Evolutionary conservation across 176 grass and related monocot genomes (phyloP).

Genomic region (Avena eriantha): DNA sequence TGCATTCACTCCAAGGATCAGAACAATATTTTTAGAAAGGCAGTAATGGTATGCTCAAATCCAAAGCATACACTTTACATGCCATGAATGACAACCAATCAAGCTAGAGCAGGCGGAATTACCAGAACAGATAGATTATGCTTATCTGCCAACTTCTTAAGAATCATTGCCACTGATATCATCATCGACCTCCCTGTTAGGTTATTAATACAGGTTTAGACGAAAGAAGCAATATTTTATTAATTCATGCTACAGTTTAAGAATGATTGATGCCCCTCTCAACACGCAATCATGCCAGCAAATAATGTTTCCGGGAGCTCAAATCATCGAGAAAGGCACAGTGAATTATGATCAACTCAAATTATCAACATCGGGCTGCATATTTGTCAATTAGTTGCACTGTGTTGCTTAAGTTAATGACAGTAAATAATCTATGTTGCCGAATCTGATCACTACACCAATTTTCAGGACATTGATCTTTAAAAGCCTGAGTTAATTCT

Average conservation of each 20-base stretch:
- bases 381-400: slow-evolving; percentile 10
- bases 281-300: background rate
- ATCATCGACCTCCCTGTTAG: slow-evolving; percentile 70
- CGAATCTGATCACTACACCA: background rate
- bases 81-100: background rate
- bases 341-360: slow-evolving; percentile 9
- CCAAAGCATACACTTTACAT: background rate
- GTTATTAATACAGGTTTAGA: slow-evolving; percentile 23
- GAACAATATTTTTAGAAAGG: slow-evolving; percentile 33
- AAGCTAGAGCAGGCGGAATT: slow-evolving; percentile 11
- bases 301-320: background rate
- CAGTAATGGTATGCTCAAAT: background rate
- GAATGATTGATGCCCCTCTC: background rate
- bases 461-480: background rate
- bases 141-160: slow-evolving; percentile 79
- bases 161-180: slow-evolving; percentile 60
- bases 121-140: slow-evolving; percentile 79
- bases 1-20: background rate
- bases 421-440: background rate
- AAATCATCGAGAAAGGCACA: background rate
- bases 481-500: background rate
- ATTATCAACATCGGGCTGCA: background rate
- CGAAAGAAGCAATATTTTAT: background rate
- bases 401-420: slow-evolving; percentile 7
- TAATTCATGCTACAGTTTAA: background rate